phyloP scores from a whole-genome alignment of 306 rosid species.

The Vigna radiata region DNA sequence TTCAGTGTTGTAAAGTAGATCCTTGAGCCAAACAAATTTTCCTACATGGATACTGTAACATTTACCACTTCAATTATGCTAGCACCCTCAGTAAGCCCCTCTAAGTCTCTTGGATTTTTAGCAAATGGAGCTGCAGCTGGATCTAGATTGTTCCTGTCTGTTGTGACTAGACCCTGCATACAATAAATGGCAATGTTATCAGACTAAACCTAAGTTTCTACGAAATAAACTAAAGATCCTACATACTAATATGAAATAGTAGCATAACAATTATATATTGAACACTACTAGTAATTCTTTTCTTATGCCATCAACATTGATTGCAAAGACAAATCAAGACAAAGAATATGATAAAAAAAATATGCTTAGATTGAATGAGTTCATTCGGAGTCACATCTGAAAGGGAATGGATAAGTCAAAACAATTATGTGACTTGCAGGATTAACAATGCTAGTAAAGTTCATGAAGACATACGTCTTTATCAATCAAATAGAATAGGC shows the following conservation, averaged over 20 bases:
- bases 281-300: constrained; percentile 37
- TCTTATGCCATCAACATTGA: constrained; percentile 35
- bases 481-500: constrained; percentile 78
- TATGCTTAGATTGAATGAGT: constrained; percentile 11
- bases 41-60: constrained; percentile 37
- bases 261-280: constrained; percentile 26
- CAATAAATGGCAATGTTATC: constrained; percentile 29
- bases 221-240: neutral
- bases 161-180: constrained; percentile 92
- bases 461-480: constrained; percentile 70
- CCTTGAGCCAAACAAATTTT: constrained; percentile 22
- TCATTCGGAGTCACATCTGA: constrained; percentile 35
- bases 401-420: constrained; percentile 21
- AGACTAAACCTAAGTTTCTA: constrained; percentile 24
- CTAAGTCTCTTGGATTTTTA: constrained; percentile 68
- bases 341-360: constrained; percentile 23
- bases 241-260: constrained; percentile 24
- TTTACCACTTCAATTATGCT: constrained; percentile 93
- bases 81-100: constrained; percentile 92
- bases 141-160: constrained; percentile 78
- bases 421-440: constrained; percentile 32
- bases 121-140: constrained; percentile 95
- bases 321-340: constrained; percentile 32
- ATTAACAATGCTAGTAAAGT: constrained; percentile 23
- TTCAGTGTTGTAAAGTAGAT: constrained; percentile 25